Conservation (phyloP, 768 basidiomycete species). For the Leccinellum rugosiceps region DNA sequence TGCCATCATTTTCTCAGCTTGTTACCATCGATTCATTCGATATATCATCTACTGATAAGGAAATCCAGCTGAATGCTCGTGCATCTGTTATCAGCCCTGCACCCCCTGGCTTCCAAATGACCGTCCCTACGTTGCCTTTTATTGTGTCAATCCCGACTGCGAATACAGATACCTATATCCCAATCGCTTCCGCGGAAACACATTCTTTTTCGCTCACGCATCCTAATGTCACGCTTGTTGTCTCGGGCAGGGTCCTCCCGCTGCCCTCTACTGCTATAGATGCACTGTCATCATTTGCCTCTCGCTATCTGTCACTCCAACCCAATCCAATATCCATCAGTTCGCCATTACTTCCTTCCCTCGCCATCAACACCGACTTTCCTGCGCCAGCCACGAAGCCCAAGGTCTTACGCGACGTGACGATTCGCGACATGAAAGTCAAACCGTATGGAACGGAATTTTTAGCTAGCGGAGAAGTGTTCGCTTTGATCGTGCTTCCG, state of each 20-base stretch:
- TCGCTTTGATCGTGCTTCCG: slow-evolving; percentile 64
- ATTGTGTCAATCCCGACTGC: slow-evolving; percentile 46
- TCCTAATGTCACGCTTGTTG: slow-evolving; percentile 60
- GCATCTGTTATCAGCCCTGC: slow-evolving; percentile 60
- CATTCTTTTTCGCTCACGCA: slow-evolving; percentile 58
- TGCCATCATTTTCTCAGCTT: slow-evolving; percentile 57
- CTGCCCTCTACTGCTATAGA: slow-evolving; percentile 39
- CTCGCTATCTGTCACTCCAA: slow-evolving; percentile 57
- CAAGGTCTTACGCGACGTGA: slow-evolving; percentile 64
- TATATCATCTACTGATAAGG: slow-evolving; percentile 34
- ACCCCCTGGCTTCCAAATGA: slow-evolving; percentile 47
- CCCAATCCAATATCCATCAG: slow-evolving; percentile 58
- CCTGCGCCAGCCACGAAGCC: slow-evolving; percentile 66
- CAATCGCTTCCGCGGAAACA: slow-evolving; percentile 54
- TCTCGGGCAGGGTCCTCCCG: slow-evolving; percentile 58
- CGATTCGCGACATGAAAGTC: slow-evolving; percentile 74
- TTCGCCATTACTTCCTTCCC: slow-evolving; percentile 49
- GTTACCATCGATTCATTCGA: slow-evolving; percentile 58
- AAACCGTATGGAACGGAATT: slow-evolving; percentile 46
- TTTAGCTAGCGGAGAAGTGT: slow-evolving; percentile 68
- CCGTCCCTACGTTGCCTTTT: slow-evolving; percentile 60
- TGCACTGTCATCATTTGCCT: slow-evolving; percentile 58
- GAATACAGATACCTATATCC: slow-evolving; percentile 28
- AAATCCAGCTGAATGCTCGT: slow-evolving; percentile 45
- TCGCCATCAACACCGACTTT: slow-evolving; percentile 50